Conservation (phyloP, 805 yeast species). For the Monosporozyma servazzii region DNA sequence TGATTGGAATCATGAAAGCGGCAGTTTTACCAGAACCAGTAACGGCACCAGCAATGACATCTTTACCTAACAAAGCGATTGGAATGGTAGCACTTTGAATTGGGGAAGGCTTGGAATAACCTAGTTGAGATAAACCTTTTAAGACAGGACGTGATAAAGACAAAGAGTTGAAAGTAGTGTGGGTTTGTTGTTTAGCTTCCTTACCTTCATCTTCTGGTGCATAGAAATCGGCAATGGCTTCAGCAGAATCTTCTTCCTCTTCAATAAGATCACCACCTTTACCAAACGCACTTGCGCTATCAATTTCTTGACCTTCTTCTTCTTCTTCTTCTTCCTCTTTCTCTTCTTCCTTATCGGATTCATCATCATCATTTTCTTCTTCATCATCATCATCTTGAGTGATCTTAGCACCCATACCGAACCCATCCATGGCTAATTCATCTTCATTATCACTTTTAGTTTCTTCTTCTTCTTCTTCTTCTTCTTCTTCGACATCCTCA, state of each 20-base stretch:
- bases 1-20: slow-evolving; percentile 91
- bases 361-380: slow-evolving; percentile 26
- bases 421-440: slow-evolving; percentile 32
- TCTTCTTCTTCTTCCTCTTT: slow-evolving; percentile 29
- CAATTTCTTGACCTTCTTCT: slow-evolving; percentile 26
- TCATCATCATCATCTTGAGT: slow-evolving; percentile 2
- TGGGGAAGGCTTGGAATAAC: slow-evolving; percentile 85
- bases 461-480: slow-evolving; percentile 25
- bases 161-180: slow-evolving; percentile 62
- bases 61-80: slow-evolving; percentile 86
- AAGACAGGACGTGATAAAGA: slow-evolving; percentile 84
- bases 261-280: slow-evolving; percentile 17
- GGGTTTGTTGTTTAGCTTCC: slow-evolving; percentile 42
- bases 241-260: slow-evolving; percentile 42
- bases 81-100: slow-evolving; percentile 93
- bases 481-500: slow-evolving; percentile 33
- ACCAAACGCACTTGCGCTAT: slow-evolving; percentile 7
- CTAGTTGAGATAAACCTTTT: slow-evolving; percentile 70
- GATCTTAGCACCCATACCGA: slow-evolving; percentile 33
- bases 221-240: slow-evolving; percentile 73
- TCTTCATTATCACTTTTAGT: slow-evolving; percentile 29
- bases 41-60: slow-evolving; percentile 97
- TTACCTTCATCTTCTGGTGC: slow-evolving; percentile 49
- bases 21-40: slow-evolving; percentile 99
- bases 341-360: slow-evolving; percentile 12